A percentile compares a stretch with the other conserved stretches of the same genome.
phyloP scores from a whole-genome alignment of 2,329 filamentous ascomycete species.

The Stagonosporopsis cucurbitacearum region DNA sequence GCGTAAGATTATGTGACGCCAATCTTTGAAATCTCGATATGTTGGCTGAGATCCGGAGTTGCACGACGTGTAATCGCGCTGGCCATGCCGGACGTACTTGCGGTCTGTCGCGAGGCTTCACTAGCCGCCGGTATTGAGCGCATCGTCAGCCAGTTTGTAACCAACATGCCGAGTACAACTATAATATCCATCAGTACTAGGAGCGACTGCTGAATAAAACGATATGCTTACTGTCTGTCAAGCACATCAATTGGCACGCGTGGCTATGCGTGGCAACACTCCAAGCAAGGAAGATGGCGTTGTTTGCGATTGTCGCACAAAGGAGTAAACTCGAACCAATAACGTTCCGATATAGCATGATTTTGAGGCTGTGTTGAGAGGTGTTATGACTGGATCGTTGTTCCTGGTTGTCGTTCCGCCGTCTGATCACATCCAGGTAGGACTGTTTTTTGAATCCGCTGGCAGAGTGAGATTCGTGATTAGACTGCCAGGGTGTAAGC shows the following conservation, averaged over 20 bases:
- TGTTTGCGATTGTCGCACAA: slow-evolving; percentile 44
- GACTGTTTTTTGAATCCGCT: neutral
- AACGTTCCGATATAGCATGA: slow-evolving; percentile 34
- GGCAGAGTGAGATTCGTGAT: neutral
- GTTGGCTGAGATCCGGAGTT: neutral
- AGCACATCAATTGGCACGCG: slow-evolving; percentile 48
- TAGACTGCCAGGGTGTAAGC: neutral
- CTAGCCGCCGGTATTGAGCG: slow-evolving; percentile 5
- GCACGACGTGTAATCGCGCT: neutral
- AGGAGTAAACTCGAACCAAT: slow-evolving; percentile 42
- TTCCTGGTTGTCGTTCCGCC: neutral
- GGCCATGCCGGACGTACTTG: slow-evolving; percentile 1
- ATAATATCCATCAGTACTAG: neutral
- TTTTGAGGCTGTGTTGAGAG: slow-evolving; percentile 20
- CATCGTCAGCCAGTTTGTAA: slow-evolving; percentile 30
- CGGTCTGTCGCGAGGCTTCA: neutral
- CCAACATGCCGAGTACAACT: slow-evolving; percentile 29
- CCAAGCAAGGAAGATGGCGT: slow-evolving; percentile 38
- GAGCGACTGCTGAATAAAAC: neutral
- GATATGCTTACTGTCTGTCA: slow-evolving; percentile 46
- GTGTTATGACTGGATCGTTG: neutral
- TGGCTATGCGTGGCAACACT: slow-evolving; percentile 41
- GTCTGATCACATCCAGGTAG: neutral
- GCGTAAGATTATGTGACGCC: neutral
- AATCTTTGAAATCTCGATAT: neutral